A percentile compares a stretch with the other conserved stretches of the same genome.
Conservation (phyloP, 352 stramenopile species). For the Globisporangium spiculum region DNA sequence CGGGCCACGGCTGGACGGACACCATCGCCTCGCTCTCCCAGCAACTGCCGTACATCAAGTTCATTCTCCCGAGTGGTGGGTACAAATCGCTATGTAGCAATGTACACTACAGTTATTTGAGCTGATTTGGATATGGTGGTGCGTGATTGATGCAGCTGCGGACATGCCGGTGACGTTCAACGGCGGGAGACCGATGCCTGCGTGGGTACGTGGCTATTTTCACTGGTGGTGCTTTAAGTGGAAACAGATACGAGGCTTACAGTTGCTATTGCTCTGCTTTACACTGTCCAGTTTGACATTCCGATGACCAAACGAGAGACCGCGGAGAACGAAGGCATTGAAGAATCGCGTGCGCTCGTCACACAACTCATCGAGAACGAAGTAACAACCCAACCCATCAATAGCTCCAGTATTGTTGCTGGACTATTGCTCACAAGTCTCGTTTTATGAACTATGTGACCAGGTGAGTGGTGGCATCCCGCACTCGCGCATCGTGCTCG, state of each 20-base stretch:
- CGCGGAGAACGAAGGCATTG: neutral
- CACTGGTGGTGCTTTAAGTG: too few species aligned
- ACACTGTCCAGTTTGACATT: neutral
- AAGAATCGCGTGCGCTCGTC: neutral
- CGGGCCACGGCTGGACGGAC: neutral
- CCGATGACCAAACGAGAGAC: neutral
- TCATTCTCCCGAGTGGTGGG: neutral
- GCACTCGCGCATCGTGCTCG: neutral
- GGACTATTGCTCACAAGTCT: neutral
- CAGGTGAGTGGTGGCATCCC: neutral
- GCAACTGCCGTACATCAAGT: neutral
- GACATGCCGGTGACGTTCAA: neutral
- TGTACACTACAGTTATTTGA: too few species aligned
- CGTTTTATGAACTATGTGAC: neutral
- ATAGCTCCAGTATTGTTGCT: neutral
- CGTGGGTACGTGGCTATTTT: neutral
- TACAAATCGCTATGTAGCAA: neutral
- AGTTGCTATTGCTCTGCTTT: too few species aligned
- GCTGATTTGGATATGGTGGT: neutral
- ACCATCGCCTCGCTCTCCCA: neutral
- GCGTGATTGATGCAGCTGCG: neutral
- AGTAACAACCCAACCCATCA: neutral
- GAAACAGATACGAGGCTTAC: too few species aligned
- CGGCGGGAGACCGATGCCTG: neutral
- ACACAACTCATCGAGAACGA: neutral